Conservation (phyloP, 495 filamentous ascomycete species). For the Terfezia boudieri region DNA sequence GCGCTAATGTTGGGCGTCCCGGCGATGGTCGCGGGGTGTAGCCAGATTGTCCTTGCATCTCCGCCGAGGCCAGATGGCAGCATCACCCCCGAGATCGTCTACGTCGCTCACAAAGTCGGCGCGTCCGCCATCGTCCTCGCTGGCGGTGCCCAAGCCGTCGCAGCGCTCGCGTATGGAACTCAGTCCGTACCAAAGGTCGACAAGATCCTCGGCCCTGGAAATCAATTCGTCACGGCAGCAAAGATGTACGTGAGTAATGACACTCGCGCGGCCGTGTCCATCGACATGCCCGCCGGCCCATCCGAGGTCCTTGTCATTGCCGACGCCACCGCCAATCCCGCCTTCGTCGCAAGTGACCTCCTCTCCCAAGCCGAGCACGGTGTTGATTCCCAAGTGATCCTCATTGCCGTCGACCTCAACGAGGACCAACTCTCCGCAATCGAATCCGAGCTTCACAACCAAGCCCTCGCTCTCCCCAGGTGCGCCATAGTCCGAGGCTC, state of each 20-base stretch:
- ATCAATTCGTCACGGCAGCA: conserved; percentile 94
- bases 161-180: conserved; percentile 69
- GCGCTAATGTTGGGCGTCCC: conserved; percentile 96
- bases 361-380: conserved; percentile 94
- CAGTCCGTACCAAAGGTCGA: conserved; percentile 80
- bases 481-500: conserved; percentile 87
- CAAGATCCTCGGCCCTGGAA: conserved; percentile 94
- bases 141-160: conserved; percentile 88
- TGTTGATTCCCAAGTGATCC: conserved; percentile 79
- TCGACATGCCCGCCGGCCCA: conserved; percentile 96
- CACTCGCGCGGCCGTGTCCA: conserved; percentile 78
- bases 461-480: conserved; percentile 71
- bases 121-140: conserved; percentile 88
- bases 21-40: conserved; percentile 92
- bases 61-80: conserved; percentile 76
- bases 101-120: conserved; percentile 91
- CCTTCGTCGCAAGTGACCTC: conserved; percentile 85
- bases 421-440: conserved; percentile 53
- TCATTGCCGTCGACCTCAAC: conserved; percentile 61
- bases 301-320: conserved; percentile 92
- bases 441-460: conserved; percentile 70
- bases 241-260: conserved; percentile 98
- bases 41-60: conserved; percentile 79
- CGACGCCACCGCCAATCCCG: conserved; percentile 73
- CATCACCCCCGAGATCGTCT: conserved; percentile 90